Evolutionary conservation across 805 yeast genomes (phyloP).

Genomic region (Lipomyces orientalis): DNA sequence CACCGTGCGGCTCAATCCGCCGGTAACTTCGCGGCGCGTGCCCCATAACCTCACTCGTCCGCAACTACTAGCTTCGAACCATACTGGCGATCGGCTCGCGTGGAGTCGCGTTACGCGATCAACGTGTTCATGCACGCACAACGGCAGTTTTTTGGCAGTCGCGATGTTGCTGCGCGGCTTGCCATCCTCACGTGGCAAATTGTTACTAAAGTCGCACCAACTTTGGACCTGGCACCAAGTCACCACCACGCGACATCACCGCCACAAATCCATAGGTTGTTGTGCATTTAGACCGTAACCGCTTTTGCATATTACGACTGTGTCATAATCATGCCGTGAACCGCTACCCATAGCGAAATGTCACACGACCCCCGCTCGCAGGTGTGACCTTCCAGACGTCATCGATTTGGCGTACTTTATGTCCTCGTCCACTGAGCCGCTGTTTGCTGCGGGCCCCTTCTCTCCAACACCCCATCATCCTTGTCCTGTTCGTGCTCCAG

Average conservation of each 20-base stretch:
- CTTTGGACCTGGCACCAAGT: neutral
- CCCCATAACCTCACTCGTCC: neutral
- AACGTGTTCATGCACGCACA: neutral
- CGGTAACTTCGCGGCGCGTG: neutral
- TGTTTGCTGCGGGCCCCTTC: conserved; percentile 1
- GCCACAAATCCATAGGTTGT: neutral
- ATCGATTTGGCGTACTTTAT: neutral
- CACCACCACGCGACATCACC: neutral
- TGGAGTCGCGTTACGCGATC: neutral
- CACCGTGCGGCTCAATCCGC: neutral
- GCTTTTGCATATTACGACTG: neutral
- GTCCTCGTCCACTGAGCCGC: conserved; percentile 2
- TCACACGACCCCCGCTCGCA: conserved; percentile 9
- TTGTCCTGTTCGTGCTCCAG: neutral
- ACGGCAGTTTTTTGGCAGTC: neutral
- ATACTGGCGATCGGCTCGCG: neutral
- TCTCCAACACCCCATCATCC: neutral
- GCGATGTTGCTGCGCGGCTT: neutral
- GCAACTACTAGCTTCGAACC: neutral
- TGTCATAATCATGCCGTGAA: neutral
- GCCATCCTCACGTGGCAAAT: neutral
- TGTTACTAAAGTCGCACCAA: neutral
- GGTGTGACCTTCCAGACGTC: conserved; percentile 1
- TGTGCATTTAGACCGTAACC: neutral
- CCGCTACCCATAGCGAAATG: neutral